Base-by-base conservation (phyloP, 768 basidiomycete species). In the Rubroboletus satanas region DNA sequence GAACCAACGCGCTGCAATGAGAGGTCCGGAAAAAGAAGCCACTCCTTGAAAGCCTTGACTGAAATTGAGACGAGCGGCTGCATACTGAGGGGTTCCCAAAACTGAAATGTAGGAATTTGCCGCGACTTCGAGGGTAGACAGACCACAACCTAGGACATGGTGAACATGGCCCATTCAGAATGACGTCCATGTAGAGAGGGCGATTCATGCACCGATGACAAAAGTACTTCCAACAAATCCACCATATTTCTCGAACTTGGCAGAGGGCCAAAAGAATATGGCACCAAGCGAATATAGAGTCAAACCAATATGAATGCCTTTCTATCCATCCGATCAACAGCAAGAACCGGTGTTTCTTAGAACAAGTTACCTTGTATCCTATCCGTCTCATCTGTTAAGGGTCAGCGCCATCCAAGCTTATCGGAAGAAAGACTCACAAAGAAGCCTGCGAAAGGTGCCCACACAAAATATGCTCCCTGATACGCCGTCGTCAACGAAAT, bases 41-140 rank as follows among this genome's bases (percentile, higher is more conserved):
- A 90, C 74, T 23, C 87, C 88, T 63, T 88, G 86, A 74, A 87
- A 88, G 5, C 85, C 85, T 71, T 90, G 89, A 56, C 85, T 86
- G 68, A 90, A 87, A 67, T 88, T 89, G 49, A 91, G 77, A 29
- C 88, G 79, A 62, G 85, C 83, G 14, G 87, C 85, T 45, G 87
- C 87, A 66, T 84, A 84, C 62, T 83, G 82, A 28, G 83, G 83
- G 4, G 80, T 74, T 42, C 85, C 85, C 47, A 88, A 72, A 35
- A 88, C 83, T 17, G 86, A 71, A 58, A 89, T 85, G 70, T 90
- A 88, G n/a, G 87, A 87, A 71, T 90, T 90, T 41, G 88, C 88
- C 1, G 87, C 83, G 17, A 87, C 85, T 69, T 87, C 84, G 42
- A 87, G 74, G 31, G 82, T 79, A 10, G 81, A 75, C 7, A 90